phyloP scores from a whole-genome alignment of 495 filamentous ascomycete species.

The Penicillium arizonense region DNA sequence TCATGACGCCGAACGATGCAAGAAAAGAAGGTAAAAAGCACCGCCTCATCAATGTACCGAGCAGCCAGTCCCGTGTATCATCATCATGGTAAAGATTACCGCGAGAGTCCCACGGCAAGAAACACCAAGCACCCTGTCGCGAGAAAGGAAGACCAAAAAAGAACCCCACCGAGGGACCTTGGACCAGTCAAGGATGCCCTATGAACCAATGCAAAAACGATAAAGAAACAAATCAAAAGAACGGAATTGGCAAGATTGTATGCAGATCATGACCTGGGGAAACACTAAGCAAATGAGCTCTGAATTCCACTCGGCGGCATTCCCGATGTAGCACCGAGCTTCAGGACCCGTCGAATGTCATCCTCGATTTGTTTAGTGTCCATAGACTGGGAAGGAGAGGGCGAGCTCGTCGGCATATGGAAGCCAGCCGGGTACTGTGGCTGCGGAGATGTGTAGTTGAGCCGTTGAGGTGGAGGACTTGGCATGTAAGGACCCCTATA shows the following conservation, averaged over 20 bases:
- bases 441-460: constrained; percentile 20
- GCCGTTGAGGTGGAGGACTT: constrained; percentile 6
- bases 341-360: constrained; percentile 53
- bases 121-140: constrained; percentile 17
- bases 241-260: not conserved
- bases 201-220: constrained; percentile 20
- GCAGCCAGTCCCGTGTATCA: constrained; percentile 20
- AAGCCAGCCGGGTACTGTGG: constrained; percentile 25
- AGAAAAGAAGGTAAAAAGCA: constrained; percentile 7
- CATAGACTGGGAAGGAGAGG: constrained; percentile 24
- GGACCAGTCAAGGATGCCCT: constrained; percentile 23
- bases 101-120: constrained; percentile 4
- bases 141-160: constrained; percentile 11
- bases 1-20: constrained; percentile 30
- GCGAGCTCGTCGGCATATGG: constrained; percentile 19
- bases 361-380: constrained; percentile 53
- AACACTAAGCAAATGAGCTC: constrained; percentile 36
- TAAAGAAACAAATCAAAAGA: not conserved
- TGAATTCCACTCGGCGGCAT: constrained; percentile 34
- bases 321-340: constrained; percentile 37
- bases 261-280: not conserved
- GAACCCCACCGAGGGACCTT: constrained; percentile 18
- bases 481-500: constrained; percentile 6
- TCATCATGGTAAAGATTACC: constrained; percentile 11
- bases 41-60: constrained; percentile 17